phyloP scores from a whole-genome alignment of 345 rosid genomes.

The Aegle marmelos region DNA sequence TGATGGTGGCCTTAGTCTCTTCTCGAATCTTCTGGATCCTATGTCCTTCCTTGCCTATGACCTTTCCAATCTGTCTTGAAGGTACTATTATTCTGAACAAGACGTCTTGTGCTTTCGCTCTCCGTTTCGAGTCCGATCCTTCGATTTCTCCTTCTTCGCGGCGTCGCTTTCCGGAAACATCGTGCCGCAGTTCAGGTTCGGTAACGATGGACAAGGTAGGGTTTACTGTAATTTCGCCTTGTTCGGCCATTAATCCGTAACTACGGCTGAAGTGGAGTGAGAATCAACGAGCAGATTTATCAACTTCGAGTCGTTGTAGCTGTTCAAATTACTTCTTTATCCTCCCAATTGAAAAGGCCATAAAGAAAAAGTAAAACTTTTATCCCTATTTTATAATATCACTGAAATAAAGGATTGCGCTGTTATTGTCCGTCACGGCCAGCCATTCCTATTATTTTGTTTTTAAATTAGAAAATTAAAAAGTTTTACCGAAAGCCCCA shows the following conservation, averaged over 20 bases:
- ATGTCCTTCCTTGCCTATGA: slow-evolving; percentile 59
- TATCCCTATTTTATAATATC: no score
- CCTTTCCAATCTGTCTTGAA: slow-evolving; percentile 68
- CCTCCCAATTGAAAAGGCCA: neutral
- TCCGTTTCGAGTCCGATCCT: slow-evolving; percentile 42
- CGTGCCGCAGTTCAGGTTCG: neutral
- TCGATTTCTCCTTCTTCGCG: slow-evolving; percentile 36
- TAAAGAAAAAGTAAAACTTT: neutral
- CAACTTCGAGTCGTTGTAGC: neutral
- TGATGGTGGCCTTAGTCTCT: slow-evolving; percentile 63
- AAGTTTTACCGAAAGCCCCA: neutral
- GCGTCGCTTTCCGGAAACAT: slow-evolving; percentile 39
- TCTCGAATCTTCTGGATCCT: slow-evolving; percentile 72
- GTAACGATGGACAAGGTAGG: neutral
- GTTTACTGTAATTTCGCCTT: slow-evolving; percentile 19
- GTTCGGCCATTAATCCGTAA: slow-evolving; percentile 20
- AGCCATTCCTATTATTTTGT: neutral
- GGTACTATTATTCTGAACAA: slow-evolving; percentile 58
- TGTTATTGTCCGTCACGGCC: neutral
- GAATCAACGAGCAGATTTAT: neutral
- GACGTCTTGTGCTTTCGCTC: slow-evolving; percentile 45
- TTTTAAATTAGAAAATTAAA: neutral
- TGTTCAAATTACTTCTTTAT: neutral
- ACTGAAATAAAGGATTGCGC: neutral
- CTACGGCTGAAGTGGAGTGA: neutral